These are phyloP conservation scores for Phialophora chinensis DNA, from an alignment of 2,329 filamentous ascomycete genomes.

Conservation along the genomic window DNA sequence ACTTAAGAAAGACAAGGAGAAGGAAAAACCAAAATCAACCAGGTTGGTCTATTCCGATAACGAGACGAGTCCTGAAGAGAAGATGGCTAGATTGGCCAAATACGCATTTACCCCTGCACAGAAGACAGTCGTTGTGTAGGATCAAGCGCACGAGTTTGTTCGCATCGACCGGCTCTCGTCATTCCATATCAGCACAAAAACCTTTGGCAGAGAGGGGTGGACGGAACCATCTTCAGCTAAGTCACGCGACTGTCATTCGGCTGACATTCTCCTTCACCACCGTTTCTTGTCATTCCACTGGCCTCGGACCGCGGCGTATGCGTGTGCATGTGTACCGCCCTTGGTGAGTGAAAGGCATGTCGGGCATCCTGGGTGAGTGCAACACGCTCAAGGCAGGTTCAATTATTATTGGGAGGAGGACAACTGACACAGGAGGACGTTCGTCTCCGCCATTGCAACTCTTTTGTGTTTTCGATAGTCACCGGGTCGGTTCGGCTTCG, in stretches of 20 bases:
- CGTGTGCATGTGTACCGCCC: background rate
- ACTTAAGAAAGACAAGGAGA: constrained; percentile 63
- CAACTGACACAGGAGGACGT: constrained; percentile 24
- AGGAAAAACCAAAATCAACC: constrained; percentile 68
- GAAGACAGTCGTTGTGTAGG: constrained; percentile 40
- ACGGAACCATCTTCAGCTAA: constrained; percentile 23
- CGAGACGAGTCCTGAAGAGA: constrained; percentile 83
- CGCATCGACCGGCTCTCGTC: background rate
- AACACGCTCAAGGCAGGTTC: constrained; percentile 8
- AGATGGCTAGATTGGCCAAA: constrained; percentile 77
- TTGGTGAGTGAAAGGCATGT: background rate
- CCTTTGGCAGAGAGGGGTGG: background rate
- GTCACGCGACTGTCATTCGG: constrained; percentile 26
- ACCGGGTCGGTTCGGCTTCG: background rate
- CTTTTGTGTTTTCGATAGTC: background rate
- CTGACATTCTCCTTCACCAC: constrained; percentile 20
- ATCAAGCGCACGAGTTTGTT: background rate
- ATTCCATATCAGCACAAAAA: background rate
- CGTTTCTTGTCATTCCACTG: background rate
- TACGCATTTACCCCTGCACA: constrained; percentile 70
- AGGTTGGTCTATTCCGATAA: constrained; percentile 82
- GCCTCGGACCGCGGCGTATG: background rate
- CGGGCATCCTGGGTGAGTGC: constrained; percentile 31
- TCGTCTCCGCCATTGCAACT: constrained; percentile 1
- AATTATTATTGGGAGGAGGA: constrained; percentile 5